A percentile compares a stretch with the other conserved stretches of the same genome.
Conservation (phyloP, 179 eudicot genomes). For the Beta lomatogona region DNA sequence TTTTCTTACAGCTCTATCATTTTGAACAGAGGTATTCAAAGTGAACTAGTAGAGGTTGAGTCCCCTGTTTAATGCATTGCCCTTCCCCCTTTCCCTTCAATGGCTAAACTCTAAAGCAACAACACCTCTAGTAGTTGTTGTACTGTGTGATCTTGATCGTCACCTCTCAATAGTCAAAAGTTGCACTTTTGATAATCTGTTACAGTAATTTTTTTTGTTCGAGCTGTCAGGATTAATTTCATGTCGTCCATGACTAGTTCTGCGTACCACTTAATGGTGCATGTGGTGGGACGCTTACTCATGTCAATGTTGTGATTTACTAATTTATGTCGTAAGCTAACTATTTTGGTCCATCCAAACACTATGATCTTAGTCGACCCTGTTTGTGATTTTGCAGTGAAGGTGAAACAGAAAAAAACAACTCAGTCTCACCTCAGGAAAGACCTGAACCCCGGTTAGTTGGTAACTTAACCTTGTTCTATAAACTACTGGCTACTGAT, state of each 20-base stretch:
- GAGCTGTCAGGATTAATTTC: neutral
- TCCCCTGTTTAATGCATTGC: neutral
- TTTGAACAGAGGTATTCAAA: neutral
- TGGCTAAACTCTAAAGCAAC: neutral
- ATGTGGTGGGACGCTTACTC: neutral
- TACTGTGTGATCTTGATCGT: neutral
- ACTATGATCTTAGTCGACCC: neutral
- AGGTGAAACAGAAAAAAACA: conserved; percentile 35
- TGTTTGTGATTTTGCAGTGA: conserved; percentile 35
- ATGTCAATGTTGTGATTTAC: neutral
- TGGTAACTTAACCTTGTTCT: neutral
- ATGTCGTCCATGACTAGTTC: neutral
- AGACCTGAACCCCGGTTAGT: conserved; percentile 47
- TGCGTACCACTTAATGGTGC: neutral
- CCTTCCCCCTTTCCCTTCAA: too few relatives aligned
- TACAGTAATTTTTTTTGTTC: neutral
- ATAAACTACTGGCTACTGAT: neutral
- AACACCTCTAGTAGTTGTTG: neutral
- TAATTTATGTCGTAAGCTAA: neutral
- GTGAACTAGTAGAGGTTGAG: neutral
- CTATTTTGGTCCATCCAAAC: neutral
- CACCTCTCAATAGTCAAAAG: neutral
- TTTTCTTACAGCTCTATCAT: neutral
- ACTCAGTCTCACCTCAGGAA: conserved; percentile 33
- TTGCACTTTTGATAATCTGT: neutral